phyloP scores from a whole-genome alignment of 169 alveolate genomes.

The Cryptosporidium xiaoi region DNA sequence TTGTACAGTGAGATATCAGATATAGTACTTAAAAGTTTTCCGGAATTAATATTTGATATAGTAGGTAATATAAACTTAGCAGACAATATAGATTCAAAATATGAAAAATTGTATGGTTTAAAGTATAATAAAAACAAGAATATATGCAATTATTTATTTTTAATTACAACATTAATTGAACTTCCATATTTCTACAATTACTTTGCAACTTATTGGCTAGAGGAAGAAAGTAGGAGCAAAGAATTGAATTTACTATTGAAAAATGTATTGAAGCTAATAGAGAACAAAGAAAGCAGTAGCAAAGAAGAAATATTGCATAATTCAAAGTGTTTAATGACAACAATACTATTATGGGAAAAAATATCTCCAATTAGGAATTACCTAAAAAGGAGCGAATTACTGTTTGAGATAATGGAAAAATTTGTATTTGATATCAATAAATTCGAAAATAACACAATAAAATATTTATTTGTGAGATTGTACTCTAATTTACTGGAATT shows the following conservation, averaged over 20 bases:
- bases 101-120: neutral
- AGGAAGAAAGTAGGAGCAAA: neutral
- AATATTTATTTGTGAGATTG: slow-evolving; percentile 37
- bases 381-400: neutral
- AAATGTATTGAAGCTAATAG: neutral
- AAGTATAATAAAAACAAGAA: neutral
- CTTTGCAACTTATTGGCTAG: slow-evolving; percentile 16
- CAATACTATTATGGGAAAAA: slow-evolving; percentile 43
- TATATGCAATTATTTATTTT: slow-evolving; percentile 1
- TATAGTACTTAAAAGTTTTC: slow-evolving; percentile 19
- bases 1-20: slow-evolving; percentile 15
- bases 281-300: neutral
- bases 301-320: neutral
- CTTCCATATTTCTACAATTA: slow-evolving; percentile 20
- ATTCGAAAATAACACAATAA: neutral
- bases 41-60: slow-evolving; percentile 11
- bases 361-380: slow-evolving; percentile 9
- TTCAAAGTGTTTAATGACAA: neutral
- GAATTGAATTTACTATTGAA: slow-evolving; percentile 13
- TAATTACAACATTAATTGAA: slow-evolving; percentile 3
- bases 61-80: neutral
- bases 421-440: neutral
- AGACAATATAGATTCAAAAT: neutral
- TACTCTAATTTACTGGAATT: slow-evolving; percentile 19
- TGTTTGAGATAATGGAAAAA: neutral